Conservation (phyloP, 2,329 filamentous ascomycete species). For the Pyrenophora tritici-repentis region DNA sequence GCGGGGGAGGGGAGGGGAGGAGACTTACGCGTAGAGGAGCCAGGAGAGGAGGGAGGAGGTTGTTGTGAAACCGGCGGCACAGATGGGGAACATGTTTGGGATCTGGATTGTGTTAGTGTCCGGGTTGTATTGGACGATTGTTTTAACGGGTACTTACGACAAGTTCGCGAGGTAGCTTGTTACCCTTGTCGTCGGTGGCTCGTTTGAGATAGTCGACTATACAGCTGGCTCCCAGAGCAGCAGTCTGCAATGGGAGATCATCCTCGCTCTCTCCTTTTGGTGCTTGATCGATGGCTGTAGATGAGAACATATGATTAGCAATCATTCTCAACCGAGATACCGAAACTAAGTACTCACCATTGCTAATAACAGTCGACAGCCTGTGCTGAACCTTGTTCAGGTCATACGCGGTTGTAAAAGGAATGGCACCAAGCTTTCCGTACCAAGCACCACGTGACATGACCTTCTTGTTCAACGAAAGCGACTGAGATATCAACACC, state of each 20-base stretch:
- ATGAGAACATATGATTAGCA: too few relatives aligned
- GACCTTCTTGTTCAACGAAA: slow-evolving; percentile 20
- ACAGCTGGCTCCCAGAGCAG: slow-evolving; percentile 42
- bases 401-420: slow-evolving; percentile 12
- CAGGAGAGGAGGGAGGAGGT: slow-evolving; percentile 30
- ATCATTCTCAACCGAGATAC: too few relatives aligned
- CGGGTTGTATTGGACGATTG: too few relatives aligned
- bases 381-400: slow-evolving; percentile 8
- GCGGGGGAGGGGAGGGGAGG: background rate
- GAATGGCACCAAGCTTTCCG: slow-evolving; percentile 11
- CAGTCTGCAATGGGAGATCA: slow-evolving; percentile 37
- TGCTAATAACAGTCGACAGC: slow-evolving; percentile 8
- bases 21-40: slow-evolving; percentile 17
- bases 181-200: slow-evolving; percentile 28
- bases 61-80: slow-evolving; percentile 27
- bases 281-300: slow-evolving; percentile 8
- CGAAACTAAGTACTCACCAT: too few relatives aligned
- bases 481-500: slow-evolving; percentile 13
- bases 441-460: slow-evolving; percentile 17
- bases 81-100: slow-evolving; percentile 14
- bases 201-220: slow-evolving; percentile 29
- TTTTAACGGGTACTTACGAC: background rate
- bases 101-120: slow-evolving; percentile 8
- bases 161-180: slow-evolving; percentile 23
- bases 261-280: slow-evolving; percentile 17